These are phyloP conservation scores for Linnemannia hyalina DNA, from an alignment of 192 early-diverging fungal genomes.

Conservation along the genomic window DNA sequence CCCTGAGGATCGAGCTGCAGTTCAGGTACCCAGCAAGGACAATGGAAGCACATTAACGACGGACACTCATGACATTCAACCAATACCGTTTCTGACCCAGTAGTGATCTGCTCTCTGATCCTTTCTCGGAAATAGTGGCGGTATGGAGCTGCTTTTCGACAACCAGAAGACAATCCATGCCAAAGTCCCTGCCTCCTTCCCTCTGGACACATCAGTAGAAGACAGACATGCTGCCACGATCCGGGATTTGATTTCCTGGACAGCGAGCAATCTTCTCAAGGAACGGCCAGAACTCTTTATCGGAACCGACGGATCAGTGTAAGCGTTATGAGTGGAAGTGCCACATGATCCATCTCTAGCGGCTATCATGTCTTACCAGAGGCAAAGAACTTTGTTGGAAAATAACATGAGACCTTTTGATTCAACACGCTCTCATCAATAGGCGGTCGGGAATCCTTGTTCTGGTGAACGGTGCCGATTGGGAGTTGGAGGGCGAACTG, in stretches of 20 bases:
- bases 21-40: constrained; percentile 34
- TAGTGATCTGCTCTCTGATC: background rate
- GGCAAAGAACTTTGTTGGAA: background rate
- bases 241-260: constrained; percentile 77
- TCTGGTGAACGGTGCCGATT: constrained; percentile 94
- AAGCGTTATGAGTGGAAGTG: constrained; percentile 38
- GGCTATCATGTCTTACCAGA: too few relatives aligned
- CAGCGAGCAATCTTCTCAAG: constrained; percentile 76
- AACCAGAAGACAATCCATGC: constrained; percentile 72
- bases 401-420: background rate
- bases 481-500: constrained; percentile 93
- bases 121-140: constrained; percentile 70
- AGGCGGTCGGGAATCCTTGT: constrained; percentile 97
- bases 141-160: constrained; percentile 93
- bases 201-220: constrained; percentile 31
- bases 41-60: background rate
- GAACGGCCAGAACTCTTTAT: constrained; percentile 90
- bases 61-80: background rate
- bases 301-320: constrained; percentile 81
- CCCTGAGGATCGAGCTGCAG: constrained; percentile 43
- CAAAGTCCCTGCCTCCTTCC: constrained; percentile 60
- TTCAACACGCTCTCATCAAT: background rate
- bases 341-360: background rate
- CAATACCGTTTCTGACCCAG: background rate
- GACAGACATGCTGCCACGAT: constrained; percentile 64